Conservation (phyloP, 164 flowering plant genomes). For the Dillenia turbinata region DNA sequence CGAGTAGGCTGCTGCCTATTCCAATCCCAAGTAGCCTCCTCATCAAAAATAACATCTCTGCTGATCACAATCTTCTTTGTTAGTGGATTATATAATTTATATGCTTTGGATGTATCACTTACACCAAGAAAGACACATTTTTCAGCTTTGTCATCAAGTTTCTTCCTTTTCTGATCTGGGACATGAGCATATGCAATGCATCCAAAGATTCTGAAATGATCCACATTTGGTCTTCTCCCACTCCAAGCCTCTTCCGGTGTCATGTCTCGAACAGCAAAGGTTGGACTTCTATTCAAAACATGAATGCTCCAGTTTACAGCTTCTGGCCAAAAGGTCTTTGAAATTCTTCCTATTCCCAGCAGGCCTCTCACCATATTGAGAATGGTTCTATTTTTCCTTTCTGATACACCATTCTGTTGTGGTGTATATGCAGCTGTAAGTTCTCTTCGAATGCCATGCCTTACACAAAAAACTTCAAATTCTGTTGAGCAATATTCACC, state of each 20-base stretch:
- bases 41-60: slow-evolving; percentile 5
- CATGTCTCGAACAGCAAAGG: slow-evolving; percentile 1
- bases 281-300: slow-evolving; percentile 4
- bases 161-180: slow-evolving; percentile 6
- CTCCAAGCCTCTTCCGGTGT: slow-evolving; percentile 4
- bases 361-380: slow-evolving; percentile 13
- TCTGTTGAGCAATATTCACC: slow-evolving; percentile 8
- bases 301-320: slow-evolving; percentile 7
- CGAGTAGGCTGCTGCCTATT: slow-evolving; percentile 6
- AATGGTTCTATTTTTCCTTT: slow-evolving; percentile 10
- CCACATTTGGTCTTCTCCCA: slow-evolving; percentile 5
- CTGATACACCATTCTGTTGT: slow-evolving; percentile 3
- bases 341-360: slow-evolving; percentile 3
- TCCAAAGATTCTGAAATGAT: slow-evolving; percentile 3
- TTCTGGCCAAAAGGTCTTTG: slow-evolving; percentile 5
- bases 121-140: slow-evolving; percentile 6
- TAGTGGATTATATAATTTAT: slow-evolving; percentile 8
- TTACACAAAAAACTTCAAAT: slow-evolving; percentile 7
- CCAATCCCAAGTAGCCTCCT: slow-evolving; percentile 4
- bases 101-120: slow-evolving; percentile 2
- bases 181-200: slow-evolving; percentile 6
- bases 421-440: slow-evolving; percentile 1
- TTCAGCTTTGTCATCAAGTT: slow-evolving; percentile 6
- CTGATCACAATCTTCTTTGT: slow-evolving; percentile 7
- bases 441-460: slow-evolving; percentile 1